phyloP scores from a whole-genome alignment of 352 stramenopile genomes.

The Pythium volutum region DNA sequence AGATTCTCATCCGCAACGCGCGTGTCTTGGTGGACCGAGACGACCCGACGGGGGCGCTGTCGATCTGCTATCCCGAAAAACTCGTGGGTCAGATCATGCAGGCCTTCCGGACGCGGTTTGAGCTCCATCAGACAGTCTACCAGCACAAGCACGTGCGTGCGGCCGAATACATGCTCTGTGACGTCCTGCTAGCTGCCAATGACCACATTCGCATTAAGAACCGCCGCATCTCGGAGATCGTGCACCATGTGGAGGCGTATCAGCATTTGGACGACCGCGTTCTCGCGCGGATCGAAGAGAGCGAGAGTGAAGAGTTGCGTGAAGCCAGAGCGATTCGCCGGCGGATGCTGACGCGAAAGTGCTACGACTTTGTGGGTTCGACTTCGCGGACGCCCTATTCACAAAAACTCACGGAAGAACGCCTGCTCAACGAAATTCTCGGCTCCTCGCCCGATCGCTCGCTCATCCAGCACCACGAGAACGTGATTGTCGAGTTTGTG shows the following conservation, averaged over 20 bases:
- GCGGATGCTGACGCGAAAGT: conserved; percentile 61
- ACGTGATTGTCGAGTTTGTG: conserved; percentile 82
- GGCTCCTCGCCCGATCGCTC: conserved; percentile 32
- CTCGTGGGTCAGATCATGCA: conserved; percentile 83
- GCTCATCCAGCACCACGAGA: conserved; percentile 37
- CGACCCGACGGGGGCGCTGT: conserved; percentile 38
- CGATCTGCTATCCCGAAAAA: conserved; percentile 88
- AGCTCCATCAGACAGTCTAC: conserved; percentile 87
- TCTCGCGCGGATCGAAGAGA: conserved; percentile 72
- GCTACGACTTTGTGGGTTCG: conserved; percentile 79
- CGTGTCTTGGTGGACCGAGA: conserved; percentile 62
- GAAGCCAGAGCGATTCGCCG: conserved; percentile 52
- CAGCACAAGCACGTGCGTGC: conserved; percentile 80
- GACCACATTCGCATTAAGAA: conserved; percentile 58
- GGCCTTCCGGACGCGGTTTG: conserved; percentile 83
- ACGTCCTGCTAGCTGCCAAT: conserved; percentile 71
- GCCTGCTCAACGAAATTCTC: conserved; percentile 62
- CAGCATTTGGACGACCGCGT: conserved; percentile 83
- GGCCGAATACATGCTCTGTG: conserved; percentile 89
- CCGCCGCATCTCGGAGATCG: conserved; percentile 63
- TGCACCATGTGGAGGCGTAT: conserved; percentile 65
- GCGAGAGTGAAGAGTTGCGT: conserved; percentile 41
- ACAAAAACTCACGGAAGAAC: conserved; percentile 37
- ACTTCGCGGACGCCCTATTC: conserved; percentile 53
- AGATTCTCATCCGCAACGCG: conserved; percentile 72